Percentiles rank a stretch among this genome's conserved stretches.
These are phyloP conservation scores for Lasiosphaeriaceae sp. DNA, from an alignment of 495 filamentous ascomycete genomes.

Conservation along the genomic window DNA sequence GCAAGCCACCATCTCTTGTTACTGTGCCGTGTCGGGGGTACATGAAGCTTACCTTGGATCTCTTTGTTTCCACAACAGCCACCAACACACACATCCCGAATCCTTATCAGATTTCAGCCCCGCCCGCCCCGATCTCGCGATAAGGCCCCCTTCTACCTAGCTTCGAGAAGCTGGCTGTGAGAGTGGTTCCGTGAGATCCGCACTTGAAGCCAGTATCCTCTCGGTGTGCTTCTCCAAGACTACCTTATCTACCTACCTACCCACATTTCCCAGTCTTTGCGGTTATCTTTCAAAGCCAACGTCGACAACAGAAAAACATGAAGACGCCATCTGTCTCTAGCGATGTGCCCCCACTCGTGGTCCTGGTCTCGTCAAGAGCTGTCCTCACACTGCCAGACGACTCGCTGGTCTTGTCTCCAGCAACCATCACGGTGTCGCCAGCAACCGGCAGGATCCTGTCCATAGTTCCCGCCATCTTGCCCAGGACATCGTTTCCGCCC, in stretches of 20 bases:
- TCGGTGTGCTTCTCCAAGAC: not conserved
- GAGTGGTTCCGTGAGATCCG: not conserved
- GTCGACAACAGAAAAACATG: not conserved
- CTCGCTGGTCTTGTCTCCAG: slow-evolving; percentile 48
- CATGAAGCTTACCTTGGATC: no score
- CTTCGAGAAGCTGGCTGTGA: no score
- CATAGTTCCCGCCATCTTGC: slow-evolving; percentile 69
- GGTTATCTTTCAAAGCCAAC: no score
- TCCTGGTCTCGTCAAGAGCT: slow-evolving; percentile 79
- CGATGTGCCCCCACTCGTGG: slow-evolving; percentile 37
- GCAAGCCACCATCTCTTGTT: no score
- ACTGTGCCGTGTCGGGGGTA: no score
- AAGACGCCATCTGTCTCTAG: not conserved
- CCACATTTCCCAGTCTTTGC: no score
- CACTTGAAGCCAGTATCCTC: not conserved
- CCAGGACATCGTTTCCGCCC: slow-evolving; percentile 64
- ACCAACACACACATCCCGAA: no score
- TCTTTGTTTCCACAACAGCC: no score
- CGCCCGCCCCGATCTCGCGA: not conserved
- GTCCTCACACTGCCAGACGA: slow-evolving; percentile 67
- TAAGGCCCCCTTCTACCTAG: not conserved
- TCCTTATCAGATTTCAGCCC: no score
- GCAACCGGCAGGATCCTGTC: slow-evolving; percentile 80
- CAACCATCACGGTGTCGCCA: slow-evolving; percentile 75
- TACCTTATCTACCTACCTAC: no score